Percentiles rank a stretch among this genome's conserved stretches.
phyloP scores from a whole-genome alignment of 2,329 filamentous ascomycete species.

The Penicillium sp. region DNA sequence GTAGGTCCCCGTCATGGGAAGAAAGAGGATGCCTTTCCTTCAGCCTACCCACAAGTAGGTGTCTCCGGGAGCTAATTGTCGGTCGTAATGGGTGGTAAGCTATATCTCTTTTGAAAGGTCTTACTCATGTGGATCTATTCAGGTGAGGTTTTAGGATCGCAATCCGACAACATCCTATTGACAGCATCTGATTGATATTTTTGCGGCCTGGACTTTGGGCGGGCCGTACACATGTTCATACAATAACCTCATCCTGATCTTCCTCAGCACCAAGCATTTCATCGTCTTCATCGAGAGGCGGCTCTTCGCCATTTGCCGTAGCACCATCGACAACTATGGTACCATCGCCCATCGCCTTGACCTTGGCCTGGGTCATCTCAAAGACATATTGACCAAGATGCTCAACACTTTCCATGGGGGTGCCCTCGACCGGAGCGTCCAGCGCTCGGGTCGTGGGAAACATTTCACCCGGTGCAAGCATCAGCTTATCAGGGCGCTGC shows the following conservation, averaged over 20 bases:
- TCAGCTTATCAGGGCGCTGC: constrained; percentile 75
- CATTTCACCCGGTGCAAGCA: constrained; percentile 82
- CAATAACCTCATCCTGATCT: constrained; percentile 39
- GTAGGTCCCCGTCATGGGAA: too few relatives aligned
- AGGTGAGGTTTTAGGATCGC: background rate
- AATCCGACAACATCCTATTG: background rate
- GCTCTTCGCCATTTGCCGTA: constrained; percentile 33
- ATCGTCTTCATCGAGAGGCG: constrained; percentile 37
- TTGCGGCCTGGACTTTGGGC: background rate
- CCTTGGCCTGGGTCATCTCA: constrained; percentile 83
- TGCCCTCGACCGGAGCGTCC: constrained; percentile 54
- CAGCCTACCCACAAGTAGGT: too few relatives aligned
- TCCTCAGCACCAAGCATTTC: constrained; percentile 38
- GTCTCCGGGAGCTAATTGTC: too few relatives aligned
- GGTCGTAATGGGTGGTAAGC: too few relatives aligned
- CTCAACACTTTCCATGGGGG: constrained; percentile 85
- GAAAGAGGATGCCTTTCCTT: too few relatives aligned
- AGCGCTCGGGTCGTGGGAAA: constrained; percentile 67
- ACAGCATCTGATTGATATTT: background rate
- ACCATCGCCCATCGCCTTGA: constrained; percentile 58
- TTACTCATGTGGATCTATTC: too few relatives aligned
- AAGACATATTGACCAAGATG: constrained; percentile 95
- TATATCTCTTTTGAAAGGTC: too few relatives aligned
- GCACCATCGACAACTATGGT: constrained; percentile 40
- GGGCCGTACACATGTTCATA: constrained; percentile 30